These are phyloP conservation scores for Dendrobium chrysotoxum DNA, from an alignment of 106 monocot genomes.

Conservation along the genomic window DNA sequence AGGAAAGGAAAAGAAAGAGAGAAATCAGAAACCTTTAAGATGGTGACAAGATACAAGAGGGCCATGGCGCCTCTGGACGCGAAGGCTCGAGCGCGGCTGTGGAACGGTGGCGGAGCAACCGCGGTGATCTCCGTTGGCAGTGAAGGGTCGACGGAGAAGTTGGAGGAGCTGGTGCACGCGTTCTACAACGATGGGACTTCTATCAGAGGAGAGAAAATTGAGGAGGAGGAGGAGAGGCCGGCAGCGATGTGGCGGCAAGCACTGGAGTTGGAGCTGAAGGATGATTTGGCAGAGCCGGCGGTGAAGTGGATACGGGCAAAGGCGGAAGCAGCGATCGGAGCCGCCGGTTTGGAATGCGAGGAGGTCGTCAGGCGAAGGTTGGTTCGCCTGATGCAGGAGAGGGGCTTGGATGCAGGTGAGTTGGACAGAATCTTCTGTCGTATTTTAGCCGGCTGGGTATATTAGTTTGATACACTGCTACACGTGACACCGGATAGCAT, in stretches of 20 bases:
- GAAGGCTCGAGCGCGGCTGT: background rate
- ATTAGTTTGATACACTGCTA: too few relatives aligned
- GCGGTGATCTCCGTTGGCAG: conserved; percentile 9
- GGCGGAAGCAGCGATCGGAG: conserved; percentile 26
- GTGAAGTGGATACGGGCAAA: conserved; percentile 29
- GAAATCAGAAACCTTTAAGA: too few relatives aligned
- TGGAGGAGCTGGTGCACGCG: conserved; percentile 31
- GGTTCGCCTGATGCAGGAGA: conserved; percentile 20
- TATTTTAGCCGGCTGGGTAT: background rate
- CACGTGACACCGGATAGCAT: too few relatives aligned
- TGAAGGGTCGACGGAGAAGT: conserved; percentile 13
- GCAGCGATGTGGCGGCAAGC: background rate
- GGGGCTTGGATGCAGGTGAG: conserved; percentile 58
- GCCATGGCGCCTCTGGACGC: conserved; percentile 29
- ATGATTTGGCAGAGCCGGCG: conserved; percentile 13
- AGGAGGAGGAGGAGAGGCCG: background rate
- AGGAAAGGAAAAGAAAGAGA: background rate
- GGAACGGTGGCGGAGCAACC: conserved; percentile 12
- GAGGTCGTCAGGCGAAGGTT: conserved; percentile 22
- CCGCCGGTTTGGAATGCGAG: background rate
- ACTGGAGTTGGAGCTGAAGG: background rate
- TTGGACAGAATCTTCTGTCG: background rate
- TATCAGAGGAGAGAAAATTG: background rate
- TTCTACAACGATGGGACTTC: conserved; percentile 27
- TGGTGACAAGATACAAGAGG: conserved; percentile 17